These are phyloP conservation scores for Pilasporangium apinafurcum DNA, from an alignment of 352 stramenopile species.

Conservation along the genomic window DNA sequence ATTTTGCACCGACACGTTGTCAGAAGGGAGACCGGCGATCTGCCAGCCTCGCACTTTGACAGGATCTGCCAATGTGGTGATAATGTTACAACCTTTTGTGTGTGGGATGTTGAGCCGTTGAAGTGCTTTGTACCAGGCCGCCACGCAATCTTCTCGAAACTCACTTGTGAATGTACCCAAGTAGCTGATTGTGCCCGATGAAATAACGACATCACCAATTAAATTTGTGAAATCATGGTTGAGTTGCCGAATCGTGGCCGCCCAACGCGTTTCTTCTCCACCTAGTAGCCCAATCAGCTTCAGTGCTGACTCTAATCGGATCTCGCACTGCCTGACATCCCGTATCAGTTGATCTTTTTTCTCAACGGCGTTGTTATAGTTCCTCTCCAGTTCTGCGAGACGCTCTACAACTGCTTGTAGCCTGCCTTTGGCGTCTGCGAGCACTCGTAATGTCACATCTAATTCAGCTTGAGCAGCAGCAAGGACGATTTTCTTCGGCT, in stretches of 20 bases:
- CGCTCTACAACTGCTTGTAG: slow-evolving; percentile 83
- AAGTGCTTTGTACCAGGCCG: slow-evolving; percentile 79
- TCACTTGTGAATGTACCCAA: slow-evolving; percentile 91
- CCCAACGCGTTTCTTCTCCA: slow-evolving; percentile 88
- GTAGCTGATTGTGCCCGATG: slow-evolving; percentile 90
- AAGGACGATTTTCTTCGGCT: slow-evolving; percentile 88
- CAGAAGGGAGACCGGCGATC: slow-evolving; percentile 86
- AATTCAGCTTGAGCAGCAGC: slow-evolving; percentile 77
- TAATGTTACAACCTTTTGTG: slow-evolving; percentile 80
- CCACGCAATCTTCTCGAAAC: slow-evolving; percentile 83
- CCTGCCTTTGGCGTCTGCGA: slow-evolving; percentile 80
- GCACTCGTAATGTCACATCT: slow-evolving; percentile 81
- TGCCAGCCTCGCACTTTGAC: slow-evolving; percentile 89
- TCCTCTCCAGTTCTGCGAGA: slow-evolving; percentile 86
- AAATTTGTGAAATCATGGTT: slow-evolving; percentile 82
- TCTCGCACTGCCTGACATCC: slow-evolving; percentile 79
- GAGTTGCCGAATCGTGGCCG: slow-evolving; percentile 78
- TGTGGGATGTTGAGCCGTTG: slow-evolving; percentile 70
- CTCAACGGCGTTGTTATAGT: slow-evolving; percentile 81
- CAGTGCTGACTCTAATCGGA: slow-evolving; percentile 83
- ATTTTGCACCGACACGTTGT: slow-evolving; percentile 91
- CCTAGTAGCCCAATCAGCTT: slow-evolving; percentile 89
- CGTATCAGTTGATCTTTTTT: slow-evolving; percentile 84
- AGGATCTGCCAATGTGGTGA: slow-evolving; percentile 86
- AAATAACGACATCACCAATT: slow-evolving; percentile 89